Percentiles rank a stretch among this genome's conserved stretches.
Conservation (phyloP, 129 eudicot species). For the Helianthus annuus region DNA sequence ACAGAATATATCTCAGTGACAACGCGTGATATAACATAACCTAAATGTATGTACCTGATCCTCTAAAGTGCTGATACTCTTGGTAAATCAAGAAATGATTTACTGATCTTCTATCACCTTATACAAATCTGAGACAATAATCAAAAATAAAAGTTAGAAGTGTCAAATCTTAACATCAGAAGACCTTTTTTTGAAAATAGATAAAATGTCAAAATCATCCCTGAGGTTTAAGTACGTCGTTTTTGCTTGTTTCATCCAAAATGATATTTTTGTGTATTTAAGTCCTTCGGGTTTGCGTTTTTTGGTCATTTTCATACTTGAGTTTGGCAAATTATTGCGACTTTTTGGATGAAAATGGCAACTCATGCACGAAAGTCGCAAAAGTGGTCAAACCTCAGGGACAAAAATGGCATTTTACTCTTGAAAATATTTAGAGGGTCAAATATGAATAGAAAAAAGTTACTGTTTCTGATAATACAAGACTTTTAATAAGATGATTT, state of each 20-base stretch:
- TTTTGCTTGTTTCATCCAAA: too few relatives aligned
- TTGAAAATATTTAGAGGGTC: neutral
- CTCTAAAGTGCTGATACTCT: slow-evolving; percentile 17
- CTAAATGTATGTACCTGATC: slow-evolving; percentile 18
- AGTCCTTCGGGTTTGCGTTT: too few relatives aligned
- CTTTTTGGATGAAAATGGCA: too few relatives aligned
- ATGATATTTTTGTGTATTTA: too few relatives aligned
- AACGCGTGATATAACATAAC: slow-evolving; percentile 12
- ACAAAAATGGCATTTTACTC: too few relatives aligned
- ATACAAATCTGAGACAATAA: slow-evolving; percentile 13
- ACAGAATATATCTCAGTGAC: slow-evolving; percentile 24
- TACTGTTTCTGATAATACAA: neutral
- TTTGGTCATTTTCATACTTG: too few relatives aligned
- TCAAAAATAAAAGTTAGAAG: neutral
- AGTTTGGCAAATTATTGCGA: too few relatives aligned
- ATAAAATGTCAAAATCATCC: too few relatives aligned
- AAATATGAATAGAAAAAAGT: neutral
- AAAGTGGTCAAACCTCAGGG: too few relatives aligned
- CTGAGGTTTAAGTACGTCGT: too few relatives aligned
- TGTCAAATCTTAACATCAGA: neutral
- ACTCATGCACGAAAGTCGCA: too few relatives aligned
- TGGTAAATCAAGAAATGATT: slow-evolving; percentile 25
- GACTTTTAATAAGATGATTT: neutral
- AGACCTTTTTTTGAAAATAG: neutral
- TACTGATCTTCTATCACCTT: slow-evolving; percentile 21